These are phyloP conservation scores for Camellia lanceoleosa DNA, from an alignment of 148 eudicot species.

Conservation along the genomic window DNA sequence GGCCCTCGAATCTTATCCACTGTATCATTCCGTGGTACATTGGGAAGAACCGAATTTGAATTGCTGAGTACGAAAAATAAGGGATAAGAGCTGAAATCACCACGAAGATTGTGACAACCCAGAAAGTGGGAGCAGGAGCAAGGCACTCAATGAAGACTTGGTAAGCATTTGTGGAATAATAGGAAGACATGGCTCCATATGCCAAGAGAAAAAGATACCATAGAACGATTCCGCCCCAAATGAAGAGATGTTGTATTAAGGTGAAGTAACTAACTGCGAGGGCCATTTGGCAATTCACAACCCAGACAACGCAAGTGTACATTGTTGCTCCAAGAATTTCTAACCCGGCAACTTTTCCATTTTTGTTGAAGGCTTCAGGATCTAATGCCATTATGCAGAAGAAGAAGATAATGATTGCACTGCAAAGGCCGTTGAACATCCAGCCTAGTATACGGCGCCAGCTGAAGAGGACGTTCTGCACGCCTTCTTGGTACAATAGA, in stretches of 20 bases:
- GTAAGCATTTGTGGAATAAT: conserved; percentile 58
- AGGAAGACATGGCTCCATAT: conserved; percentile 57
- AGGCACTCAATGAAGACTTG: conserved; percentile 56
- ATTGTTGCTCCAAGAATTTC: conserved; percentile 64
- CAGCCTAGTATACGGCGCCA: conserved; percentile 81
- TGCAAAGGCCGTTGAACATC: conserved; percentile 74
- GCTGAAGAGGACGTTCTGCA: conserved; percentile 78
- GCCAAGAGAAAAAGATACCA: conserved; percentile 72
- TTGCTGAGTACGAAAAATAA: conserved; percentile 41
- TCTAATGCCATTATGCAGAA: conserved; percentile 51
- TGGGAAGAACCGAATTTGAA: conserved; percentile 74
- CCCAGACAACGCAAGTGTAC: conserved; percentile 82
- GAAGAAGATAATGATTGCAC: conserved; percentile 65
- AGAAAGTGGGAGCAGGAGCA: conserved; percentile 54
- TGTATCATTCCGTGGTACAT: conserved; percentile 84
- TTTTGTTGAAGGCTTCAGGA: conserved; percentile 42
- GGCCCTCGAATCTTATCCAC: conserved; percentile 68
- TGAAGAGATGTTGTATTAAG: conserved; percentile 61
- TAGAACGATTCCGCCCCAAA: conserved; percentile 73
- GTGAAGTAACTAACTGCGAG: conserved; percentile 78
- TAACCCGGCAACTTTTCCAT: conserved; percentile 52
- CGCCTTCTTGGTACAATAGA: conserved; percentile 91
- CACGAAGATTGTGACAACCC: conserved; percentile 59
- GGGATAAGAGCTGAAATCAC: conserved; percentile 63
- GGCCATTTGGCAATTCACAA: conserved; percentile 84